Conservation (phyloP, 2,329 filamentous ascomycete species). For the Chrysosphaeria jannelii region DNA sequence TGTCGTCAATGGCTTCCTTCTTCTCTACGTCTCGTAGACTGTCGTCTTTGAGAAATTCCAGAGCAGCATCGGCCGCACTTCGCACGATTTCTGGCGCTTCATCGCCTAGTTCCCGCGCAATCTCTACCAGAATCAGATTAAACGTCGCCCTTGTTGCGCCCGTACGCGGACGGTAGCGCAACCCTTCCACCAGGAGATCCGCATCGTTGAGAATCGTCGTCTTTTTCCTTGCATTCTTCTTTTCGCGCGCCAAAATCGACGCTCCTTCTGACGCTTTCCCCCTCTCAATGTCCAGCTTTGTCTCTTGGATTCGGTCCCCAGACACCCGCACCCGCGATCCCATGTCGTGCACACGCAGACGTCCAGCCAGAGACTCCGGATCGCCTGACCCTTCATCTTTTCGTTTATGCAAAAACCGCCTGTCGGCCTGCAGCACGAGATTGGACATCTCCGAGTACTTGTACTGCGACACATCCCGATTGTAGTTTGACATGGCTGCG, state of each 20-base stretch:
- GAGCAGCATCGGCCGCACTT: slow-evolving; percentile 71
- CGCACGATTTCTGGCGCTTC: slow-evolving; percentile 74
- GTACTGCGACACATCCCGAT: slow-evolving; percentile 77
- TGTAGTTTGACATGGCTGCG: slow-evolving; percentile 53
- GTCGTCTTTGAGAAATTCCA: slow-evolving; percentile 86
- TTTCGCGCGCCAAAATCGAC: slow-evolving; percentile 56
- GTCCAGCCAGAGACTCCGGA: slow-evolving; percentile 84
- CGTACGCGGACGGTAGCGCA: slow-evolving; percentile 75
- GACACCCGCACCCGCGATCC: slow-evolving; percentile 58
- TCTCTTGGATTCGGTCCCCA: too few relatives aligned
- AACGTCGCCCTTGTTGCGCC: slow-evolving; percentile 78
- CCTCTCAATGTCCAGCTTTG: slow-evolving; percentile 54
- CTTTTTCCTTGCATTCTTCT: slow-evolving; percentile 67
- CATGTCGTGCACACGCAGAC: slow-evolving; percentile 87
- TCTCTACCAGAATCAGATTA: slow-evolving; percentile 75
- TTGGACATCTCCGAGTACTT: slow-evolving; percentile 99
- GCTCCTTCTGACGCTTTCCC: slow-evolving; percentile 52
- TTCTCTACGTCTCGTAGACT: slow-evolving; percentile 92
- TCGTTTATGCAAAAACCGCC: slow-evolving; percentile 74
- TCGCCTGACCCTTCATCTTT: slow-evolving; percentile 91
- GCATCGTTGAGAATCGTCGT: slow-evolving; percentile 52
- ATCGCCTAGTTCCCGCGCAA: slow-evolving; percentile 68
- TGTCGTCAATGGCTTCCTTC: slow-evolving; percentile 90
- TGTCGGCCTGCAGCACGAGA: slow-evolving; percentile 98
- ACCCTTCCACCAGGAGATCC: slow-evolving; percentile 68